Base-by-base conservation (phyloP, 768 basidiomycete species). In the Boletus sp. region DNA sequence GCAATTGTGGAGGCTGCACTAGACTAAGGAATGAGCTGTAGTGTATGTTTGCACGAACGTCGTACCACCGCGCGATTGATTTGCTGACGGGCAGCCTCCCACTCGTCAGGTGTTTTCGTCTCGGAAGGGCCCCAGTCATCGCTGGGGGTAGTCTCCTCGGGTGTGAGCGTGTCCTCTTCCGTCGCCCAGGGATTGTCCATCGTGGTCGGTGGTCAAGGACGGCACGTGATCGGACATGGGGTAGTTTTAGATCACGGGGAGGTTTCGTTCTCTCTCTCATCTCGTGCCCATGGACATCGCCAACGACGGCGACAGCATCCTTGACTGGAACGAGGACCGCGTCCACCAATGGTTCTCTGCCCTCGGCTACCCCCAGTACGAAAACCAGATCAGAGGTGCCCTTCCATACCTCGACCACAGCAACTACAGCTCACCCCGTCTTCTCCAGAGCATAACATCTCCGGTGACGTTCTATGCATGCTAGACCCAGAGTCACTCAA, bases 341-440 rank as follows among this genome's bases (percentile, higher is more conserved):
- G 95, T 98, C 5, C 85, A 92, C 57, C 72, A 73, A n/a, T 94
- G 90, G 84, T 75, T 96, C 55, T 75, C 81, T 20, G 78, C 77
- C 33, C 78, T 96, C 42, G 95, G 94, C 4, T 89, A 87, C 71
- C 82, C 88, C 2, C 91, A 94, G 68, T 97, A 97, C 70, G 88
- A 93, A 71, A 74, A 74, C 40, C 85, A 90, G 74, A 83, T 98
- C 64, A 81, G 82, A 80, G 91, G 93, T 92, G 58, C 49, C 6
- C 24, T 24, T 24, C 45, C 32, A 32, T 28, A 2, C 47, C 15
- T 28, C 36, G 6, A 39, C 9, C 42, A 24, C 61, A 52, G 6
- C 35, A 39, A 20, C 47, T 33, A 20, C 30, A 32, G 48, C 57
- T 58, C 53, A 61, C 52, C 32, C 4, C 41, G 41, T 61, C 36